phyloP scores from a whole-genome alignment of 2,329 filamentous ascomycete species.

The Stachybotrys echinatus region DNA sequence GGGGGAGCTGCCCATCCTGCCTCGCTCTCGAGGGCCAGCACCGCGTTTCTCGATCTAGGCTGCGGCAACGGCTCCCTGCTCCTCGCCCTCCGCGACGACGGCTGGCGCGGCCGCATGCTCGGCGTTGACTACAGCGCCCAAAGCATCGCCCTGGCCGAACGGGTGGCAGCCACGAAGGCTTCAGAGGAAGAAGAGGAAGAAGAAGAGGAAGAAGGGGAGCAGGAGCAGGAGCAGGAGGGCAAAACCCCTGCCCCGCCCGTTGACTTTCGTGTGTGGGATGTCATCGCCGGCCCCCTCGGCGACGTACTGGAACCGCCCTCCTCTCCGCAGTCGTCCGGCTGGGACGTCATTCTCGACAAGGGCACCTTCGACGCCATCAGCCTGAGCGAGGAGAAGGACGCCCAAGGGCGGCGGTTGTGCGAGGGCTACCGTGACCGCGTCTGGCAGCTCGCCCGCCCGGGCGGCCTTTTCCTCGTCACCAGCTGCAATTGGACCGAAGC shows the following conservation, averaged over 20 bases:
- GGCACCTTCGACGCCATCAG: conserved; percentile 96
- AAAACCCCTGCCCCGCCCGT: conserved; percentile 15
- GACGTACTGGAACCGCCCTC: conserved; percentile 22
- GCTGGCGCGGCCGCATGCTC: conserved; percentile 65
- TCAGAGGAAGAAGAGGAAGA: conserved; percentile 17
- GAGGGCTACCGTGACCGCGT: conserved; percentile 72
- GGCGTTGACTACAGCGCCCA: conserved; percentile 82
- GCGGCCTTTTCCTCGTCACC: conserved; percentile 77
- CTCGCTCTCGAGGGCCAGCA: conserved; percentile 20
- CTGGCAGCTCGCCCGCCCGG: conserved; percentile 60
- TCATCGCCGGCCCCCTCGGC: conserved; percentile 40
- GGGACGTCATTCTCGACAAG: conserved; percentile 94
- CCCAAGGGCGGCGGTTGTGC: conserved; percentile 55
- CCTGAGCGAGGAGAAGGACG: conserved; percentile 54
- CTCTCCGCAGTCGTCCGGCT: conserved; percentile 44
- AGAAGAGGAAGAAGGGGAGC: conserved; percentile 17
- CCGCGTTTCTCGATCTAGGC: conserved; percentile 76
- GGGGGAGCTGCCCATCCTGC: conserved; percentile 12
- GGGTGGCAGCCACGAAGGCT: conserved; percentile 43
- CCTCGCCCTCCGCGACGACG: conserved; percentile 64
- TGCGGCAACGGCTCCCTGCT: conserved; percentile 92
- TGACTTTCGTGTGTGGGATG: conserved; percentile 56
- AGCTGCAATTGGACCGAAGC: conserved; percentile 98
- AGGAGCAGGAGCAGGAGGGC: conserved; percentile 17
- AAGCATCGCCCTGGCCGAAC: conserved; percentile 68